A percentile compares a stretch with the other conserved stretches of the same genome.
These are phyloP conservation scores for Suillus americanus DNA, from an alignment of 768 basidiomycete species.

Conservation along the genomic window DNA sequence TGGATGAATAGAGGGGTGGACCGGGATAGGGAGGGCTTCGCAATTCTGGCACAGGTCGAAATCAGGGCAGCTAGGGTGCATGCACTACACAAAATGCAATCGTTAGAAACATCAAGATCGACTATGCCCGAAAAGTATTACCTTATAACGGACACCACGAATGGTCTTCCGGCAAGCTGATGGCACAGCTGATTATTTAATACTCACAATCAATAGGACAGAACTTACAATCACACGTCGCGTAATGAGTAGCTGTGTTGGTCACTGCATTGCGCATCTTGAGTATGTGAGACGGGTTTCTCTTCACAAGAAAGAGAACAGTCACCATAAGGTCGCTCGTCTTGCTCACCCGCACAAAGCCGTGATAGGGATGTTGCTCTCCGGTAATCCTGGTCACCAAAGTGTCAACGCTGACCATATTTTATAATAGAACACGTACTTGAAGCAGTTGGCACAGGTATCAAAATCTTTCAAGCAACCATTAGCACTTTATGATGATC, in stretches of 20 bases:
- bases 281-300: neutral
- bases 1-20: slow-evolving; percentile 72
- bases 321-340: slow-evolving; percentile 59
- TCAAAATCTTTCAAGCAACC: slow-evolving; percentile 59
- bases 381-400: slow-evolving; percentile 48
- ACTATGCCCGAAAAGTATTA: slow-evolving; percentile 18
- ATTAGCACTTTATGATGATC: slow-evolving; percentile 5
- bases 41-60: slow-evolving; percentile 80
- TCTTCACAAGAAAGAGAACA: slow-evolving; percentile 3
- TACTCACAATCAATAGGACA: too few species aligned
- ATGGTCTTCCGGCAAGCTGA: slow-evolving; percentile 52
- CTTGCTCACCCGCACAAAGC: slow-evolving; percentile 63
- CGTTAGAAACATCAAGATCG: slow-evolving; percentile 1
- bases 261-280: slow-evolving; percentile 31
- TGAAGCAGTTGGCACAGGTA: slow-evolving; percentile 69
- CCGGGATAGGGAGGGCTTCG: slow-evolving; percentile 75
- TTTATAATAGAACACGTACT: slow-evolving; percentile 33
- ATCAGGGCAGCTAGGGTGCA: slow-evolving; percentile 74
- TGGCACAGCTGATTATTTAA: neutral
- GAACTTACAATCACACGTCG: slow-evolving; percentile 55
- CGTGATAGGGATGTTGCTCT: slow-evolving; percentile 76
- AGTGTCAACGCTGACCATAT: slow-evolving; percentile 5
- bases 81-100: slow-evolving; percentile 51
- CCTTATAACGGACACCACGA: slow-evolving; percentile 71
- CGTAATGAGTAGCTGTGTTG: slow-evolving; percentile 43